Evolutionary conservation across 768 basidiomycete genomes (phyloP).

Genomic region (Suillus variegatus): DNA sequence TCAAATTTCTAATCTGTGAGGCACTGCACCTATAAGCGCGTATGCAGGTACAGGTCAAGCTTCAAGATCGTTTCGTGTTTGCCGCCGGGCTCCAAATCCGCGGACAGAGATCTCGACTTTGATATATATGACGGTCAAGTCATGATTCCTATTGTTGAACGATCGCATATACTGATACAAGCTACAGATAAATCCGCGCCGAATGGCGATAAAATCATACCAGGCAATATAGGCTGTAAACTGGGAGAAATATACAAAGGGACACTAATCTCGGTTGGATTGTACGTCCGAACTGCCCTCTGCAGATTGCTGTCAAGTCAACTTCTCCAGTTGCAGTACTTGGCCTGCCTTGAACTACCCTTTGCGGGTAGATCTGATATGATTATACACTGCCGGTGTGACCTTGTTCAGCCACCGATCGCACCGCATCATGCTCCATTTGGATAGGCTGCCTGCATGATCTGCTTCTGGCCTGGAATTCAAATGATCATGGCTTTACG

Average conservation of each 20-base stretch:
- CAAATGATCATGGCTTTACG: not conserved
- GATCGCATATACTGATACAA: too few relatives aligned
- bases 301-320: not conserved
- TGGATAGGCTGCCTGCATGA: not conserved
- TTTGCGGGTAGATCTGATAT: not conserved
- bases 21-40: not conserved
- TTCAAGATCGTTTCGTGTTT: not conserved
- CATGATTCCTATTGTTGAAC: too few relatives aligned
- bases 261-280: not conserved
- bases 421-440: not conserved
- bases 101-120: not conserved
- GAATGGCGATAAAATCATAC: not conserved
- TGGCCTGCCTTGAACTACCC: not conserved
- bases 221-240: not conserved
- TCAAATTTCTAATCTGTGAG: not conserved
- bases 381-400: not conserved
- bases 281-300: not conserved
- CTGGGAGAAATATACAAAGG: not conserved
- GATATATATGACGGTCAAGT: not conserved
- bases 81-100: not conserved
- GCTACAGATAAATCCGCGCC: too few relatives aligned
- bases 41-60: not conserved
- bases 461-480: constrained; percentile 1
- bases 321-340: not conserved
- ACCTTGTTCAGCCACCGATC: not conserved